Evolutionary conservation across 495 filamentous ascomycete genomes (phyloP), one percentile per base, ranked within the genome.

Genomic region (Delitschia confertaspora): DNA sequence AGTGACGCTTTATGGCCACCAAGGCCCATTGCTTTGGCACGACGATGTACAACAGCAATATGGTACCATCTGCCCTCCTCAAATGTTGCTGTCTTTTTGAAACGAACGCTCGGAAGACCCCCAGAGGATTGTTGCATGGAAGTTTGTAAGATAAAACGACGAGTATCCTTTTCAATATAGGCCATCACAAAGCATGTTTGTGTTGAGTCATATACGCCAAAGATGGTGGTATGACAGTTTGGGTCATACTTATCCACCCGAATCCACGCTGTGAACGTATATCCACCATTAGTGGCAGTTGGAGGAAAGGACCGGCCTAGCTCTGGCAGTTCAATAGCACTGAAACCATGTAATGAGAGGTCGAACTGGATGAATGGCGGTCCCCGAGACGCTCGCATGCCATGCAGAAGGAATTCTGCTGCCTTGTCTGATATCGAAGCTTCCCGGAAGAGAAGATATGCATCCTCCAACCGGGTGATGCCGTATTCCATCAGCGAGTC

Each of bases 291-390:
- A 11, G 82, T 78, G 13, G 76, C 72, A 23, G 72, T 68, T 10
- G 83, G 81, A 5, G 93, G 91, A 55, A 98, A 98, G 11, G 78
- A 65, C 19, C 83, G 76, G 8, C 84, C 85, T 32, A 96, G 65
- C 9, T 78, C 86, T 13, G 86, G 77, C 19, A 95, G 70, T 55
- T 96, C 91, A 53, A 95, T 73, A 0, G 91, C 94, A 9, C 82
- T 79, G 62, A 80, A 93, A 4, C 91, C 91, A 65, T 91, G 71
- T 17, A 83, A 65, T 3, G 85, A 91, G 36, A 96, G 69, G 65
- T 98, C 91, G 63, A 98, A 96, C 55, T 95, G 85, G 56, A 98
- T 80, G 53, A 83, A 85, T 3, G 88, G 73, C 22, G 91, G 86
- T 14, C 74, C 71, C 43, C 78, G 76, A 35, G 88, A 86, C 34